These are phyloP conservation scores for Ensete ventricosum DNA, from an alignment of 176 grass and related monocot genomes.

Conservation along the genomic window DNA sequence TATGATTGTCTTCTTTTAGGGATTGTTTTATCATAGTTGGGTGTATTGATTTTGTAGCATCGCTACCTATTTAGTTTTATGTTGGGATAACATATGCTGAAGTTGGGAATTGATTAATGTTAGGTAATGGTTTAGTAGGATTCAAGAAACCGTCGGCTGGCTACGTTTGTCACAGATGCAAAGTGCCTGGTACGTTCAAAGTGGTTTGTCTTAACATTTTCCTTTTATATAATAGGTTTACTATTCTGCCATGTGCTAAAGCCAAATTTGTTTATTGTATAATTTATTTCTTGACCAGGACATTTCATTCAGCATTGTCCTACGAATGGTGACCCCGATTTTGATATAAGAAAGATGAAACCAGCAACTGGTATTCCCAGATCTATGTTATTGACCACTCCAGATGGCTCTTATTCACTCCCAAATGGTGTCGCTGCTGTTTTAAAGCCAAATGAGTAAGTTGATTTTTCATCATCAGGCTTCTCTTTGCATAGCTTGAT, in stretches of 20 bases:
- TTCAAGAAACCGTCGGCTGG: constrained; percentile 35
- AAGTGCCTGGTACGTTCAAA: constrained; percentile 22
- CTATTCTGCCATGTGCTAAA: not conserved
- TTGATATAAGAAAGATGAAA: constrained; percentile 31
- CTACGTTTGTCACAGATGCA: constrained; percentile 50
- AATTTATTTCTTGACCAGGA: constrained; percentile 5
- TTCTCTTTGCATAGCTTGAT: not conserved
- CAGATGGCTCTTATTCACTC: constrained; percentile 26
- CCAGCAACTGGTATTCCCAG: constrained; percentile 22
- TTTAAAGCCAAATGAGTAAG: constrained; percentile 23
- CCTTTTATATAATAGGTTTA: not conserved
- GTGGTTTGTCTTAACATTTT: not conserved
- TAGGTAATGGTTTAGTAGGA: constrained; percentile 33
- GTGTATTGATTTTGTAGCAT: not conserved
- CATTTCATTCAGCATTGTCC: constrained; percentile 70
- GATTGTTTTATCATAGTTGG: not conserved
- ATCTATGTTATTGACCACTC: constrained; percentile 29
- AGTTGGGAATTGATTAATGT: not conserved
- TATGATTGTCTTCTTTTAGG: not conserved
- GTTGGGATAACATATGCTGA: not conserved
- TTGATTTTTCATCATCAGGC: not conserved
- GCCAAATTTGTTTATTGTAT: not conserved
- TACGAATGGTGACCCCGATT: constrained; percentile 41
- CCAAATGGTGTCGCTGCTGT: constrained; percentile 12
- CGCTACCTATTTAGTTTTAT: not conserved